Evolutionary conservation across 192 early-diverging fungal species (phyloP).

Genomic region (Mortierella claussenii): DNA sequence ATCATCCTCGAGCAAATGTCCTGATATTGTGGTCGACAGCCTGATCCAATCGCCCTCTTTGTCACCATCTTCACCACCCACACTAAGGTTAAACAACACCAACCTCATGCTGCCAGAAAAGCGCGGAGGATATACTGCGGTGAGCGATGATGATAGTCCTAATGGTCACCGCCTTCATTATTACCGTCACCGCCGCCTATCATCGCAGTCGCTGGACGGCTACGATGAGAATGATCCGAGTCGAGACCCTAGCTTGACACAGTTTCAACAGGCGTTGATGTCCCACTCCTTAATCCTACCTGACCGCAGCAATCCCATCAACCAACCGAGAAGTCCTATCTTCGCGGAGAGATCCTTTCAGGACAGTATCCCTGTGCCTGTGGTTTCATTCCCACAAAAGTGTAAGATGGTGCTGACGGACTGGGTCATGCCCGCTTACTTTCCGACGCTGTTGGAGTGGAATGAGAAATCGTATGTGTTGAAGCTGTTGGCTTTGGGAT

Average conservation of each 20-base stretch:
- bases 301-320: constrained; percentile 25
- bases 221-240: neutral
- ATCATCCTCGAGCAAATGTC: too few species aligned
- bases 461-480: constrained; percentile 56
- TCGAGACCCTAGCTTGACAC: constrained; percentile 4
- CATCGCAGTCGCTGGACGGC: too few species aligned
- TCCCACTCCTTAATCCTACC: constrained; percentile 37
- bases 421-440: constrained; percentile 51
- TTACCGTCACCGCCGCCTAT: too few species aligned
- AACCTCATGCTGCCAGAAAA: too few species aligned
- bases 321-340: constrained; percentile 31
- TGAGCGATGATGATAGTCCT: constrained; percentile 34
- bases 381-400: neutral
- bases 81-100: too few species aligned
- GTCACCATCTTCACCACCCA: neutral
- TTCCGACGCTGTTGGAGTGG: constrained; percentile 69
- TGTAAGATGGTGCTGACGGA: constrained; percentile 5
- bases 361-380: neutral
- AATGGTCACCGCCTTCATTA: too few species aligned
- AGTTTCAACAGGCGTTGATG: constrained; percentile 15
- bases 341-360: neutral
- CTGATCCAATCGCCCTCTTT: constrained; percentile 2
- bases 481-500: constrained; percentile 58
- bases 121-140: neutral
- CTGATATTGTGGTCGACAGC: too few species aligned